These are phyloP conservation scores for Clohesyomyces aquaticus DNA, from an alignment of 495 filamentous ascomycete species.

Conservation along the genomic window DNA sequence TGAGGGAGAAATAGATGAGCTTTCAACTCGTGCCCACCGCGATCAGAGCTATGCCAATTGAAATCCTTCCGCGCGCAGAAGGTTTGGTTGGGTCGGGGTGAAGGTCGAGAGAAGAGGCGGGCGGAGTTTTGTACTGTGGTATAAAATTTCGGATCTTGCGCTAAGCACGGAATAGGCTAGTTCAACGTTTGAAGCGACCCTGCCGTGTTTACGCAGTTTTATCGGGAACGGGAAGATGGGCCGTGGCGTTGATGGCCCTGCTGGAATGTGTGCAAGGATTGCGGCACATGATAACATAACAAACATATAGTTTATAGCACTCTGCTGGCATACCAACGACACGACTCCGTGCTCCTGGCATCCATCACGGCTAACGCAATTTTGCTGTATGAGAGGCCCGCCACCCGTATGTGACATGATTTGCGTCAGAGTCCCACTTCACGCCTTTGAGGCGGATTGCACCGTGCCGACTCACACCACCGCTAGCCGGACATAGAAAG, in stretches of 20 bases:
- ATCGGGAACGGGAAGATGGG: constrained; percentile 15
- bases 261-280: constrained; percentile 12
- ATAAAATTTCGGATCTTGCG: background rate
- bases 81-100: constrained; percentile 1
- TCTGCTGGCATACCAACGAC: background rate
- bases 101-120: constrained; percentile 23
- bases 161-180: constrained; percentile 6
- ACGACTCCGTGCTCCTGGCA: background rate
- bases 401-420: background rate
- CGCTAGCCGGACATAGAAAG: constrained; percentile 19
- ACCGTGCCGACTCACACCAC: constrained; percentile 1
- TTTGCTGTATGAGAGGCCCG: too few relatives aligned
- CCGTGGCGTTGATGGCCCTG: background rate
- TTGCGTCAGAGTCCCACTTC: background rate
- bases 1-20: constrained; percentile 3
- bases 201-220: constrained; percentile 1
- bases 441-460: background rate
- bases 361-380: too few relatives aligned
- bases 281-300: constrained; percentile 7
- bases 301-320: background rate
- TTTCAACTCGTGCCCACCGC: constrained; percentile 3
- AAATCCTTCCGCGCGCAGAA: background rate
- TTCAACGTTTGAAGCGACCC: background rate
- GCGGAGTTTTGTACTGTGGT: background rate
- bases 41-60: constrained; percentile 17